Conservation (phyloP, 768 basidiomycete genomes). For the Hortiboletus flavorubellus region DNA sequence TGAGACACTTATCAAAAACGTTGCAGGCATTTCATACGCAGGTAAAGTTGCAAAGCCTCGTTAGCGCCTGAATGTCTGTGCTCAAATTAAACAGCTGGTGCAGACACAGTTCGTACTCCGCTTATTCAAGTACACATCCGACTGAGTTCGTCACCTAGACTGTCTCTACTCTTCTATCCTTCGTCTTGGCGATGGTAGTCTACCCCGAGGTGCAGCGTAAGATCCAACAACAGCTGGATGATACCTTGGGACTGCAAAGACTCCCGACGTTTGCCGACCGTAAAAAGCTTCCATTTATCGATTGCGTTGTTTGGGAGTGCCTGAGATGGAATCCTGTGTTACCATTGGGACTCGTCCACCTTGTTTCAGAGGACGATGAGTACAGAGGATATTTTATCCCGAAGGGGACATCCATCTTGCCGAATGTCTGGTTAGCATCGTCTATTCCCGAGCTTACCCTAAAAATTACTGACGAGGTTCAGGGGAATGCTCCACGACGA, state of each 20-base stretch:
- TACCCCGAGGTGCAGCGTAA: constrained; percentile 48
- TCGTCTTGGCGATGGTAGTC: constrained; percentile 53
- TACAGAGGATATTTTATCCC: constrained; percentile 46
- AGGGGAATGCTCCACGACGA: constrained; percentile 44
- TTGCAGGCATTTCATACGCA: constrained; percentile 48
- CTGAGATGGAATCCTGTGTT: constrained; percentile 44
- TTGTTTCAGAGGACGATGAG: constrained; percentile 39
- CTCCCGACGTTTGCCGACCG: constrained; percentile 44
- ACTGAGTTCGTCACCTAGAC: constrained; percentile 36
- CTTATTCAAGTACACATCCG: constrained; percentile 23
- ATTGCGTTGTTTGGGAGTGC: constrained; percentile 32
- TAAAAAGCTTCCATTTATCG: constrained; percentile 41
- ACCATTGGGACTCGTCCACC: constrained; percentile 20
- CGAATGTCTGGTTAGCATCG: constrained; percentile 42
- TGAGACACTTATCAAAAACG: constrained; percentile 48
- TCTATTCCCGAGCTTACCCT: constrained; percentile 7
- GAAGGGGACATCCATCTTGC: constrained; percentile 41
- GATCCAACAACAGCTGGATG: constrained; percentile 52
- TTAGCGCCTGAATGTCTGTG: not conserved
- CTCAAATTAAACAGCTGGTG: constrained; percentile 19
- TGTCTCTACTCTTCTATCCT: constrained; percentile 45
- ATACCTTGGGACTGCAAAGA: constrained; percentile 40
- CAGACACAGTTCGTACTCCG: constrained; percentile 22
- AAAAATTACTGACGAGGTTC: constrained; percentile 13
- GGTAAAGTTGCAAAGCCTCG: constrained; percentile 27